These are phyloP conservation scores for Aspergillus sp. DNA, from an alignment of 2,329 filamentous ascomycete genomes.

Conservation along the genomic window DNA sequence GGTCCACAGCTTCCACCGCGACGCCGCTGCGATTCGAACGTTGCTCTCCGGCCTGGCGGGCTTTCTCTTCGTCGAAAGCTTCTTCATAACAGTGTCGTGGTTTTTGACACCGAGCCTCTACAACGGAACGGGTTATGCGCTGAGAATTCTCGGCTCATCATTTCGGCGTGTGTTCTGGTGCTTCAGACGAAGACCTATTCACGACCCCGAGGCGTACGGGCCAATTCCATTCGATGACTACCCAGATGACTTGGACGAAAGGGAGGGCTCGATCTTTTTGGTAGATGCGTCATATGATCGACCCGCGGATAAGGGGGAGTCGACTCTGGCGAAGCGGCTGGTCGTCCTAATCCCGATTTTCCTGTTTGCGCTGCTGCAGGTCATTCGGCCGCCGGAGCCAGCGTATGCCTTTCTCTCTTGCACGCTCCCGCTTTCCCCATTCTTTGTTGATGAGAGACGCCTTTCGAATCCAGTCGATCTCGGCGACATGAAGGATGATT, in stretches of 20 bases:
- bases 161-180: constrained; percentile 9
- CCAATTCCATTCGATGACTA: constrained; percentile 17
- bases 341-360: constrained; percentile 13
- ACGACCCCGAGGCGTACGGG: constrained; percentile 15
- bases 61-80: constrained; percentile 21
- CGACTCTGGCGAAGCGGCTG: constrained; percentile 7
- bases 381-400: constrained; percentile 18
- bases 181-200: constrained; percentile 6
- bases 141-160: constrained; percentile 16
- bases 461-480: constrained; percentile 8
- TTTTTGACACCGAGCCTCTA: constrained; percentile 18
- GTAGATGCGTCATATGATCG: constrained; percentile 7
- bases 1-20: constrained; percentile 21
- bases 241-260: constrained; percentile 15
- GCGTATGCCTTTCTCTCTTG: constrained; percentile 13
- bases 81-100: constrained; percentile 17
- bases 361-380: constrained; percentile 16
- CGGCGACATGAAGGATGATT: constrained; percentile 6
- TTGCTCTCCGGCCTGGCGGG: constrained; percentile 24
- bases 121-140: constrained; percentile 15
- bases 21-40: constrained; percentile 24
- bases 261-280: constrained; percentile 8
- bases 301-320: constrained; percentile 5
- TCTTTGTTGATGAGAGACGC: constrained; percentile 7
- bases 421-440: constrained; percentile 9